Conservation (phyloP, 2,329 filamentous ascomycete genomes). For the Paramyrothecium roridum region DNA sequence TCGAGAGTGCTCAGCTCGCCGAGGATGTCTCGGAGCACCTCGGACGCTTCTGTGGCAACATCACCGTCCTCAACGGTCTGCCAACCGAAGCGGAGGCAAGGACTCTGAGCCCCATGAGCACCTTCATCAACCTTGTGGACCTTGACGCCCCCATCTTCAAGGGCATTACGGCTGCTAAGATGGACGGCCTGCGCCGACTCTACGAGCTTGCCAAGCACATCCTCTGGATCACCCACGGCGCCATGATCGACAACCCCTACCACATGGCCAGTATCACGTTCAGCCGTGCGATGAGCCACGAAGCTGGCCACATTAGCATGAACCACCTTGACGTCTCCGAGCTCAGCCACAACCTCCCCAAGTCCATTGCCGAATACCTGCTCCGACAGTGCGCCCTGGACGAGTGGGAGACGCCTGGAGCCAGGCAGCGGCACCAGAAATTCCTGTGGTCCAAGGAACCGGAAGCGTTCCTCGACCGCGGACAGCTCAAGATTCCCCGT, state of each 20-base stretch:
- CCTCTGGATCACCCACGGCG: slow-evolving; percentile 6
- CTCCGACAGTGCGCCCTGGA: slow-evolving; percentile 5
- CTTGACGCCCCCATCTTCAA: slow-evolving; percentile 8
- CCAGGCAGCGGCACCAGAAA: not conserved
- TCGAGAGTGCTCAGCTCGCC: slow-evolving; percentile 5
- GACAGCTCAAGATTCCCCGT: slow-evolving; percentile 5
- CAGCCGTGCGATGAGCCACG: slow-evolving; percentile 3
- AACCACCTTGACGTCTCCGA: slow-evolving; percentile 7
- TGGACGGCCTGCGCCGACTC: slow-evolving; percentile 3
- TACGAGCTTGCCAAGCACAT: slow-evolving; percentile 4
- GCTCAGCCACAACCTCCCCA: slow-evolving; percentile 2
- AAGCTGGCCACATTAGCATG: slow-evolving; percentile 5
- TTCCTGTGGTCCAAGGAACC: slow-evolving; percentile 9
- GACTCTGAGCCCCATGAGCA: slow-evolving; percentile 4
- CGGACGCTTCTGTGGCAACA: slow-evolving; percentile 4
- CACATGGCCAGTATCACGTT: slow-evolving; percentile 6
- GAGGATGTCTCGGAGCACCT: slow-evolving; percentile 4
- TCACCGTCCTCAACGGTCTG: slow-evolving; percentile 3
- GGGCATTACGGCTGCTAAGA: slow-evolving; percentile 1
- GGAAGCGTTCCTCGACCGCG: slow-evolving; percentile 5
- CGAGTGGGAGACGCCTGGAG: slow-evolving; percentile 4
- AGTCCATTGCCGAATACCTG: slow-evolving; percentile 6
- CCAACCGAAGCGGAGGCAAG: slow-evolving; percentile 4
- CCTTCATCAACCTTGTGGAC: slow-evolving; percentile 7
- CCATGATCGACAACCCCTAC: slow-evolving; percentile 4